A percentile compares a stretch with the other conserved stretches of the same genome.
These are phyloP conservation scores for Inga oerstediana DNA, from an alignment of 306 rosid species.

Conservation along the genomic window DNA sequence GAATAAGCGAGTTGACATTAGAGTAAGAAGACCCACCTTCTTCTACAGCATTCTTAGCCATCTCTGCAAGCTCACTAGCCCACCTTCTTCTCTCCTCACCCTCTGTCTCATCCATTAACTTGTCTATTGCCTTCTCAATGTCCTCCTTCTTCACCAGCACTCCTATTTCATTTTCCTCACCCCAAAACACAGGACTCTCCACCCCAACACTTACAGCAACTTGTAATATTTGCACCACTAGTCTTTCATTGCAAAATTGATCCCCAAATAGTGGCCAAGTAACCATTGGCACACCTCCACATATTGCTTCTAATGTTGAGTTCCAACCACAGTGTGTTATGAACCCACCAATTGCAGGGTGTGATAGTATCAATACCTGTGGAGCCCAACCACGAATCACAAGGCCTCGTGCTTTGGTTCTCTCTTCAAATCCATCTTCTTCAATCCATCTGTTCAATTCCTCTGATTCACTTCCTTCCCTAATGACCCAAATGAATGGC, in stretches of 20 bases:
- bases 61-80: slow-evolving; percentile 30
- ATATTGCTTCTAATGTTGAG: slow-evolving; percentile 54
- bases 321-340: slow-evolving; percentile 73
- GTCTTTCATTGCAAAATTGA: slow-evolving; percentile 48
- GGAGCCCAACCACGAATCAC: slow-evolving; percentile 68
- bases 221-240: slow-evolving; percentile 29
- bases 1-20: slow-evolving; percentile 37
- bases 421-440: slow-evolving; percentile 47
- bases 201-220: slow-evolving; percentile 48
- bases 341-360: slow-evolving; percentile 55
- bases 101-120: slow-evolving; percentile 39
- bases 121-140: slow-evolving; percentile 42
- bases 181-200: slow-evolving; percentile 23
- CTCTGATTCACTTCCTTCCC: slow-evolving; percentile 31
- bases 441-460: slow-evolving; percentile 44
- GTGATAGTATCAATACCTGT: slow-evolving; percentile 52
- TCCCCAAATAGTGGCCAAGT: slow-evolving; percentile 66
- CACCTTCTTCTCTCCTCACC: slow-evolving; percentile 47
- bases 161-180: slow-evolving; percentile 36
- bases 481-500: slow-evolving; percentile 64
- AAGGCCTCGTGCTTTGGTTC: slow-evolving; percentile 38
- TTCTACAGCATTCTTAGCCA: slow-evolving; percentile 50
- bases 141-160: slow-evolving; percentile 45
- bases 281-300: slow-evolving; percentile 58
- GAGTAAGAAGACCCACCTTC: slow-evolving; percentile 67